These are phyloP conservation scores for Candida insectalens DNA, from an alignment of 805 yeast species.

Conservation along the genomic window DNA sequence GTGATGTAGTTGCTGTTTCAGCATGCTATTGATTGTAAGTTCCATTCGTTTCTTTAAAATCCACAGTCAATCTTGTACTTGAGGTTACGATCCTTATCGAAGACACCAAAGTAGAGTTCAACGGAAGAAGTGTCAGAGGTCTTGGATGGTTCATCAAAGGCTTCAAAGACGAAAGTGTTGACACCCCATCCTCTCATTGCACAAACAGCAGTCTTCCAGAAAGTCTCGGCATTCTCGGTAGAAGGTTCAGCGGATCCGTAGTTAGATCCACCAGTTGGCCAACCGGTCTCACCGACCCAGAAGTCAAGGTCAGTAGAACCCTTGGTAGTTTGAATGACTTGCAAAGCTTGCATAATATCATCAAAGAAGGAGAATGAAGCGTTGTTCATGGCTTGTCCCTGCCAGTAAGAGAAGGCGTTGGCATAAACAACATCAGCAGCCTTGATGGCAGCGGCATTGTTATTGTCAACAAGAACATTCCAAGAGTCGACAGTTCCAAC, in stretches of 20 bases:
- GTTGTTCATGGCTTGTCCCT: conserved; percentile 80
- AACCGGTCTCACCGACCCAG: conserved; percentile 97
- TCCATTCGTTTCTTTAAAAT: conserved; percentile 16
- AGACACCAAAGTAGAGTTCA: conserved; percentile 95
- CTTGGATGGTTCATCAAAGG: conserved; percentile 94
- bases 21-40: neutral
- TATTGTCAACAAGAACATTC: conserved; percentile 83
- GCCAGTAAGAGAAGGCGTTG: conserved; percentile 98
- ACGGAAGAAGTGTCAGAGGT: conserved; percentile 81
- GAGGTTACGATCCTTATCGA: conserved; percentile 37
- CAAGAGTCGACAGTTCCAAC: conserved; percentile 97
- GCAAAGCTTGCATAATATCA: conserved; percentile 96
- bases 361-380: conserved; percentile 89
- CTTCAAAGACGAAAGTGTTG: conserved; percentile 88
- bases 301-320: conserved; percentile 80
- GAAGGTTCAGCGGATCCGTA: conserved; percentile 62
- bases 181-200: conserved; percentile 95
- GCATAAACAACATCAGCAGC: conserved; percentile 84
- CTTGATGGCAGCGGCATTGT: conserved; percentile 56
- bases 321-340: conserved; percentile 74
- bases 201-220: conserved; percentile 86
- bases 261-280: conserved; percentile 83
- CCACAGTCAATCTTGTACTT: conserved; percentile 40
- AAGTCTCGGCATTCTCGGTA: conserved; percentile 61
- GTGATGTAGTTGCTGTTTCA: neutral